Percentiles rank a stretch among this genome's conserved stretches.
Conservation (phyloP, 2,329 filamentous ascomycete genomes). For the Coniella lustricola region DNA sequence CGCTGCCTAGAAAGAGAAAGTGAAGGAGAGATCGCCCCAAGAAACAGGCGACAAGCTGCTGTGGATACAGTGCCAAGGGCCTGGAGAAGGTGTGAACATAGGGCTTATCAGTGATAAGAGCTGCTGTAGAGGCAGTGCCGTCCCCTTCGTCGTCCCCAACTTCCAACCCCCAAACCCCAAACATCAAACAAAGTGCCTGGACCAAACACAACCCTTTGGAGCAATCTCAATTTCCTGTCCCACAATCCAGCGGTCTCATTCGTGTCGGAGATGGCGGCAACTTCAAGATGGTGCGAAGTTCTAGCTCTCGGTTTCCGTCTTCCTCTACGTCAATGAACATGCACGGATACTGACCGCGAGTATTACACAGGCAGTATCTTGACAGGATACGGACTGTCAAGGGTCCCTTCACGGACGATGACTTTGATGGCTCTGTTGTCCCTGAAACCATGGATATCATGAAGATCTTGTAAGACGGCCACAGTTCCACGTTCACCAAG, state of each 20-base stretch:
- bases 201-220: neutral
- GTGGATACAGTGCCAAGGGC: neutral
- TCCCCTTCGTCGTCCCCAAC: neutral
- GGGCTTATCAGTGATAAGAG: slow-evolving; percentile 15
- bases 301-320: neutral
- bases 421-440: slow-evolving; percentile 44
- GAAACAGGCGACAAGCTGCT: neutral
- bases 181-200: too few species aligned
- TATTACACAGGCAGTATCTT: slow-evolving; percentile 68
- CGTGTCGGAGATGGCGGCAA: slow-evolving; percentile 7
- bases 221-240: too few species aligned
- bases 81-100: neutral
- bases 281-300: slow-evolving; percentile 27
- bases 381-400: slow-evolving; percentile 69
- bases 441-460: slow-evolving; percentile 55
- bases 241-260: neutral
- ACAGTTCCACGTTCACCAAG: neutral
- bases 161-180: slow-evolving; percentile 2
- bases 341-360: slow-evolving; percentile 12
- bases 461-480: slow-evolving; percentile 60
- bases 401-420: slow-evolving; percentile 67
- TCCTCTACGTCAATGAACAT: neutral
- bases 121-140: neutral
- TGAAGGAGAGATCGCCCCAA: neutral
- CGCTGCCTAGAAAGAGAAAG: neutral